Evolutionary conservation across 2,329 filamentous ascomycete genomes (phyloP).

Genomic region (Lecanicillium sp.): DNA sequence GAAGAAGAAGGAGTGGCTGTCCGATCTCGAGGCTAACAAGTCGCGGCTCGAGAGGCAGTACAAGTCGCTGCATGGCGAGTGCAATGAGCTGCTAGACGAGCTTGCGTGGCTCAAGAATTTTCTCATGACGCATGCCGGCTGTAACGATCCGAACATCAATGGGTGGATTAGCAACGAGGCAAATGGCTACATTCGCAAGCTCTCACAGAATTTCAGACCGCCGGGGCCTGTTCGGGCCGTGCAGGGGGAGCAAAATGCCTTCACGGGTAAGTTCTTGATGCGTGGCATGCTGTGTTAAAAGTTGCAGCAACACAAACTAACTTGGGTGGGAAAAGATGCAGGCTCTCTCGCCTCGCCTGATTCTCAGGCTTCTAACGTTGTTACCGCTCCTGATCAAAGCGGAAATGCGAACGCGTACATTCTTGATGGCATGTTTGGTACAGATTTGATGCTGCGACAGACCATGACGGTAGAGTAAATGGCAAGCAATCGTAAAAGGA

Average conservation of each 20-base stretch:
- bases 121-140: conserved; percentile 43
- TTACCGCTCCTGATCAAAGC: conserved; percentile 8
- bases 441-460: not conserved
- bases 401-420: conserved; percentile 28
- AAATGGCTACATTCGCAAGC: conserved; percentile 33
- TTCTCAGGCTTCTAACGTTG: conserved; percentile 8
- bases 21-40: conserved; percentile 37
- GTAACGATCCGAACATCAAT: conserved; percentile 44
- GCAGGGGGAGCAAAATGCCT: too few species aligned
- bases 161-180: conserved; percentile 46
- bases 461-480: not conserved
- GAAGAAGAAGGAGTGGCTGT: conserved; percentile 51
- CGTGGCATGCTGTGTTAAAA: too few species aligned
- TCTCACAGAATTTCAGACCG: not conserved
- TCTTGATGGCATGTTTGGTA: conserved; percentile 24
- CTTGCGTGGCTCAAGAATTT: conserved; percentile 38
- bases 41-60: conserved; percentile 35
- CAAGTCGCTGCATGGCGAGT: conserved; percentile 32
- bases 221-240: too few species aligned
- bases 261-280: too few species aligned
- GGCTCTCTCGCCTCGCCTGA: conserved; percentile 5
- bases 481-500: too few species aligned
- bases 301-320: too few species aligned
- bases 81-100: conserved; percentile 33
- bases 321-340: not conserved